Conservation (phyloP, 306 rosid species). For the Gynostemma pentaphyllum region DNA sequence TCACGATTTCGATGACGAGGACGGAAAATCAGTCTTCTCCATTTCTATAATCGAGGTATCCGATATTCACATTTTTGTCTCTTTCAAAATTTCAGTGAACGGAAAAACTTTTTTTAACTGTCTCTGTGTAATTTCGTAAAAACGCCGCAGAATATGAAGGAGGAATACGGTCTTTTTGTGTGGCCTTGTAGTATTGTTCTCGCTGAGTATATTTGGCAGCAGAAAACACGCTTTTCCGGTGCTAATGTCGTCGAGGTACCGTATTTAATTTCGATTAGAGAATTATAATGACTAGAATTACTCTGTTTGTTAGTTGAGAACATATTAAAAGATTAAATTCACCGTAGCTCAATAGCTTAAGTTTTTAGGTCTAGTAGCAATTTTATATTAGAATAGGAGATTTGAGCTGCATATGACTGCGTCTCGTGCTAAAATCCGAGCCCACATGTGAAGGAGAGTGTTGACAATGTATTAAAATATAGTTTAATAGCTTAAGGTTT, state of each 20-base stretch:
- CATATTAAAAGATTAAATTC: too few species aligned
- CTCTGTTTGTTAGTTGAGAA: too few species aligned
- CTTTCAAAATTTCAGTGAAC: not conserved
- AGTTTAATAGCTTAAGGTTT: not conserved
- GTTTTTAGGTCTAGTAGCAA: too few species aligned
- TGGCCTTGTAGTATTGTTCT: conserved; percentile 83
- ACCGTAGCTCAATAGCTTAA: too few species aligned
- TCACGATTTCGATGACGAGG: conserved; percentile 40
- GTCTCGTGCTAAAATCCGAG: too few species aligned
- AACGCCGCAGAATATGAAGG: conserved; percentile 51
- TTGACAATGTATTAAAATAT: too few species aligned
- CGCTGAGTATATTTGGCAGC: conserved; percentile 84
- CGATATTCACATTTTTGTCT: not conserved
- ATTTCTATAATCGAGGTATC: conserved; percentile 62
- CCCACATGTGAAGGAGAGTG: too few species aligned
- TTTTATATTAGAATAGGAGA: too few species aligned
- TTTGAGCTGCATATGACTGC: too few species aligned
- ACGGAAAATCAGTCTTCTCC: conserved; percentile 20
- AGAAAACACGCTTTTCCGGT: conserved; percentile 43
- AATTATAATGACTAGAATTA: too few species aligned
- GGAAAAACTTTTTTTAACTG: not conserved
- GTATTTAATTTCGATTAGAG: too few species aligned
- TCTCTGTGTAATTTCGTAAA: not conserved
- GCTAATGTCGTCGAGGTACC: conserved; percentile 55
- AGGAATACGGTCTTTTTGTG: conserved; percentile 71